Evolutionary conservation across 2,329 filamentous ascomycete genomes (phyloP).

Genomic region (Aspergillus floridensis): DNA sequence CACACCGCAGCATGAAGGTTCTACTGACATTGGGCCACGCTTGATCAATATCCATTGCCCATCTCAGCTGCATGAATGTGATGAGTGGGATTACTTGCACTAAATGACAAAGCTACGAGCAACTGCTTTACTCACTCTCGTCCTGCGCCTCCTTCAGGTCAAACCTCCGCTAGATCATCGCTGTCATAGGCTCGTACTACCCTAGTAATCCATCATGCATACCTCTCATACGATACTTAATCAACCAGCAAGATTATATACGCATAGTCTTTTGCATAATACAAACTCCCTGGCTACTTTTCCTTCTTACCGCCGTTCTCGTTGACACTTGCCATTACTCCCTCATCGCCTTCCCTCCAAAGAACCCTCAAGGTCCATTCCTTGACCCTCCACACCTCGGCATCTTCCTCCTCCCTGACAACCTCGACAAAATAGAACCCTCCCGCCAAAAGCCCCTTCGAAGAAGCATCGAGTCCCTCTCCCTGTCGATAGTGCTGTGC

Average conservation of each 20-base stretch:
- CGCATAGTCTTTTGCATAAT: no score
- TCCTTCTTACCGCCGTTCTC: not conserved
- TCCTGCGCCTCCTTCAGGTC: no score
- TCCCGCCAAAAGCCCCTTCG: slow-evolving; percentile 24
- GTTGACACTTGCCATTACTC: not conserved
- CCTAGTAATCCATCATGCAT: no score
- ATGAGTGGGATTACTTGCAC: no score
- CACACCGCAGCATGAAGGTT: slow-evolving; percentile 46
- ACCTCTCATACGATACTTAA: no score
- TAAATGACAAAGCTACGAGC: no score
- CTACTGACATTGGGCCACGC: slow-evolving; percentile 27
- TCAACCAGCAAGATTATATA: no score
- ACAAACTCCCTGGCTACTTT: not conserved
- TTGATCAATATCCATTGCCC: not conserved
- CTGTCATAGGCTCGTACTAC: no score
- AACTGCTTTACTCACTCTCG: no score
- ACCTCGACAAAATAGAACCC: slow-evolving; percentile 29
- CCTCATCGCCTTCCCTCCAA: slow-evolving; percentile 27
- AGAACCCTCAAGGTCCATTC: slow-evolving; percentile 28
- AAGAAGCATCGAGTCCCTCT: slow-evolving; percentile 24
- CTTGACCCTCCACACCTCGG: slow-evolving; percentile 36
- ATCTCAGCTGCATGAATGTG: no score
- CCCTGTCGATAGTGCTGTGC: slow-evolving; percentile 24
- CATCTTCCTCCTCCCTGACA: slow-evolving; percentile 20
- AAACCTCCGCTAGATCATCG: no score